Evolutionary conservation across 2,329 filamentous ascomycete genomes (phyloP).

Genomic region (Fusarium burgessii): DNA sequence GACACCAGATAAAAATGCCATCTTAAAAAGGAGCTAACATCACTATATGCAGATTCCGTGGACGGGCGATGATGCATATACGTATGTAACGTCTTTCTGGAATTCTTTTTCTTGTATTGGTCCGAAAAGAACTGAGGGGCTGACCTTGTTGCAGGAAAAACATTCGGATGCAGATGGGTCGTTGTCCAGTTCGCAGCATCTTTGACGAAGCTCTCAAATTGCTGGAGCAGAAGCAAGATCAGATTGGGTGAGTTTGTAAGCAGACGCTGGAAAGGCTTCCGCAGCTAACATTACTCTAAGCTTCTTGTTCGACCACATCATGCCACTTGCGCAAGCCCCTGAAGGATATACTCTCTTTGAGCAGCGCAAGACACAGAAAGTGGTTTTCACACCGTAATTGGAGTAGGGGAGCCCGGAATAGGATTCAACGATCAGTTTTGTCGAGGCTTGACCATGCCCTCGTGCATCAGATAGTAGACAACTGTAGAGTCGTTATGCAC

Average conservation of each 20-base stretch:
- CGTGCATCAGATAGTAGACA: slow-evolving; percentile 86
- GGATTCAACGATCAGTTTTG: slow-evolving; percentile 71
- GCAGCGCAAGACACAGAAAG: slow-evolving; percentile 79
- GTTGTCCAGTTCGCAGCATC: slow-evolving; percentile 79
- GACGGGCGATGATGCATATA: slow-evolving; percentile 72
- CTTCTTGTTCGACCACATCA: slow-evolving; percentile 82
- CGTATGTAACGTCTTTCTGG: slow-evolving; percentile 53
- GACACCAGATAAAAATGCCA: slow-evolving; percentile 19
- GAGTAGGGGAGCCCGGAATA: background rate
- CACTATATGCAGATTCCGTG: slow-evolving; percentile 69
- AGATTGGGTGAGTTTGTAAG: slow-evolving; percentile 68
- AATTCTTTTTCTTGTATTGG: background rate
- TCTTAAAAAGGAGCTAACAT: slow-evolving; percentile 6
- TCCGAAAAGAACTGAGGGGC: slow-evolving; percentile 25
- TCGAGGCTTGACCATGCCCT: slow-evolving; percentile 87
- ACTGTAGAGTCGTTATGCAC: slow-evolving; percentile 85
- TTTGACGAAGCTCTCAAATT: slow-evolving; percentile 74
- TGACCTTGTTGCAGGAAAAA: slow-evolving; percentile 69
- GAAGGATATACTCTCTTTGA: slow-evolving; percentile 79
- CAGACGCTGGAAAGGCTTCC: background rate
- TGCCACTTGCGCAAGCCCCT: slow-evolving; percentile 74
- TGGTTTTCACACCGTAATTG: slow-evolving; percentile 70
- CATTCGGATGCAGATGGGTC: slow-evolving; percentile 78
- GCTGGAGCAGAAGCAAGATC: slow-evolving; percentile 74
- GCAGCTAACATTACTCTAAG: slow-evolving; percentile 54